Evolutionary conservation across 345 rosid species (phyloP), one percentile per base, ranked within the genome.

Genomic region (Eutrema japonicum): DNA sequence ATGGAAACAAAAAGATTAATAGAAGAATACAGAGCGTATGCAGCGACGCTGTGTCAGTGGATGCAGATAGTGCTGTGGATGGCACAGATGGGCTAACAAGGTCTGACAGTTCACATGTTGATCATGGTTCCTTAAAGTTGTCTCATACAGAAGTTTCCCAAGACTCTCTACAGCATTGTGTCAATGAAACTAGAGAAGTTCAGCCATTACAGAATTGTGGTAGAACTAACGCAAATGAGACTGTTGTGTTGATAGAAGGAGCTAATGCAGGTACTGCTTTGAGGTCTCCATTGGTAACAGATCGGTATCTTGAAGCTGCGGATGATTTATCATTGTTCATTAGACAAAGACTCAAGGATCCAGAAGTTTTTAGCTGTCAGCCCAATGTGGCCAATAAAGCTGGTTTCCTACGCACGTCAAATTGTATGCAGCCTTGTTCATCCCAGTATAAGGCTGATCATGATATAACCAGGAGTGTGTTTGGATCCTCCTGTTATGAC

Each of bases 331-430:
- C 93, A 69, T 81, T 88, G 63, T 88, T 87, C 78, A 87, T 86
- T 79, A 84, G 78, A 77, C 91, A 85, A 71, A 88, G 96, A 78
- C 86, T 82, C 33, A 80, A 83, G 70, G 96, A 92, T 83, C 96
- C 96, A 6, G 92, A 88, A 80, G 83, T 86, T 54, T 79, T 79
- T 54, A 82, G 79, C 56, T 85, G 54, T 71, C 79, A 85, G 48
- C 55, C 76, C 55, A 82, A 67, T 80, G 53, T 81, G 62, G 77
- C 87, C 29, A 80, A 73, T 75, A 78, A 83, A 60, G 71, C 83
- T 53, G 81, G 78, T 77, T 52, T 74, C 22, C 77, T 76, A 22
- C 85, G 76, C 74, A 58, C 80, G 5, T 43, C 86, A 57, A 82
- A 65, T 66, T 79, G 72, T 71, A 77, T 79, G 41, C 79, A 81